Evolutionary conservation across 2,329 filamentous ascomycete genomes (phyloP).

Genomic region (Alternaria rosae): DNA sequence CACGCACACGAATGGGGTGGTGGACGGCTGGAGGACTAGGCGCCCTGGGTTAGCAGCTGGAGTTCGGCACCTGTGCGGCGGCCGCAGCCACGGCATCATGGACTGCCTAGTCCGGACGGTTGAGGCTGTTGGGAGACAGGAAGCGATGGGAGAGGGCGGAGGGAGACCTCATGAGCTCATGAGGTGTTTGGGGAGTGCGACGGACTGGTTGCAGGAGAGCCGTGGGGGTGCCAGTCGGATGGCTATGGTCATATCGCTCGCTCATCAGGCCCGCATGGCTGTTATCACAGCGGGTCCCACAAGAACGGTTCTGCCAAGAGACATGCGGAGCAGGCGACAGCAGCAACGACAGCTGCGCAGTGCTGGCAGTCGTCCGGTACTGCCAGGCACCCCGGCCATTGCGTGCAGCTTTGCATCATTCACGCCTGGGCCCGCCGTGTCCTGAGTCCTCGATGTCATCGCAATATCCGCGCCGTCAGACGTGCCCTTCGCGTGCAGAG

Average conservation of each 20-base stretch:
- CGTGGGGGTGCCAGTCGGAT: conserved; percentile 31
- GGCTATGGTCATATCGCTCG: conserved; percentile 43
- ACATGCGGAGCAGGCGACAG: conserved; percentile 33
- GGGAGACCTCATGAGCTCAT: background rate
- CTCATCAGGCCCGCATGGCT: conserved; percentile 39
- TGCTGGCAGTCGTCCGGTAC: conserved; percentile 3
- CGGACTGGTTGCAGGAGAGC: background rate
- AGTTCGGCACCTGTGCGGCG: conserved; percentile 8
- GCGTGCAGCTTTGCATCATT: conserved; percentile 33
- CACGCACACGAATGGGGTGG: conserved; percentile 2
- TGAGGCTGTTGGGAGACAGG: background rate
- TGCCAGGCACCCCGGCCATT: conserved; percentile 18
- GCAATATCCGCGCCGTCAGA: conserved; percentile 31
- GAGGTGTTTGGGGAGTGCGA: background rate
- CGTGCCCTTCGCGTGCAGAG: conserved; percentile 30
- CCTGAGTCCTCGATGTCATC: conserved; percentile 33
- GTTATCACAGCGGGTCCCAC: conserved; percentile 43
- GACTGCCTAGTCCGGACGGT: background rate
- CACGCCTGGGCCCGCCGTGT: conserved; percentile 24
- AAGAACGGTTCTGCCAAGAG: conserved; percentile 41
- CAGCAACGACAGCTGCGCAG: conserved; percentile 19
- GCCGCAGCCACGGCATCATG: conserved; percentile 8
- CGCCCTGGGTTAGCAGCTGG: background rate
- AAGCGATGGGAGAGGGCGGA: background rate
- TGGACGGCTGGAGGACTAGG: background rate